Evolutionary conservation across 495 filamentous ascomycete genomes (phyloP).

Genomic region (Trichoderma asperelloides): DNA sequence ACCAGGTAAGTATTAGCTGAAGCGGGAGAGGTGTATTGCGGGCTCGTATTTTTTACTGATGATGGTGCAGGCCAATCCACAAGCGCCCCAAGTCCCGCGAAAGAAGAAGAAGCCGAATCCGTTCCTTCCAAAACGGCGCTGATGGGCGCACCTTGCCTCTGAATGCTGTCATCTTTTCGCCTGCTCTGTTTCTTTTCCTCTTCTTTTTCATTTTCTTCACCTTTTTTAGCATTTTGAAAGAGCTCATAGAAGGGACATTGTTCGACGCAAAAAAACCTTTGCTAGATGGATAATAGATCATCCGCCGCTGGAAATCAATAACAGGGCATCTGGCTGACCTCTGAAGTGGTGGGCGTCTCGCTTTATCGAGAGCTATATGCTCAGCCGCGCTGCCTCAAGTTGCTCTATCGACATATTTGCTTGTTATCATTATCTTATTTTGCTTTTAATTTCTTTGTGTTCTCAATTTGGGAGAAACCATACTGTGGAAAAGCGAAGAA

Average conservation of each 20-base stretch:
- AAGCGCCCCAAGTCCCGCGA: neutral
- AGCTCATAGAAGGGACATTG: neutral
- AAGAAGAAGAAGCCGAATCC: conserved; percentile 6
- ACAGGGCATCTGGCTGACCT: neutral
- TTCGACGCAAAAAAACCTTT: neutral
- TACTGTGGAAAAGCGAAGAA: no score
- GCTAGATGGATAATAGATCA: neutral
- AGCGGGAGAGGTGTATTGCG: neutral
- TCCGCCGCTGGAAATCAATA: neutral
- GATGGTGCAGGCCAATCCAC: neutral
- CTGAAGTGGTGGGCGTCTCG: neutral
- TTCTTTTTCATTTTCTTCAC: neutral
- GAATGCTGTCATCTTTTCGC: neutral
- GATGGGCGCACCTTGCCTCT: neutral
- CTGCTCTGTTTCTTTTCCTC: neutral
- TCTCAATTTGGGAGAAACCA: no score
- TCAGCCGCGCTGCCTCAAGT: no score
- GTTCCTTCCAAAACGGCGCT: neutral
- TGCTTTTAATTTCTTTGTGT: no score
- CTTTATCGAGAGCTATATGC: neutral
- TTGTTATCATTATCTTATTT: no score
- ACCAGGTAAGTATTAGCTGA: neutral
- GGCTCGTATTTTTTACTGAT: neutral
- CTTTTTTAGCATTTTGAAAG: neutral
- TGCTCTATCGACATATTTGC: no score